Conservation (phyloP, 2,329 filamentous ascomycete genomes). For the Pseudogymnoascus sp. region DNA sequence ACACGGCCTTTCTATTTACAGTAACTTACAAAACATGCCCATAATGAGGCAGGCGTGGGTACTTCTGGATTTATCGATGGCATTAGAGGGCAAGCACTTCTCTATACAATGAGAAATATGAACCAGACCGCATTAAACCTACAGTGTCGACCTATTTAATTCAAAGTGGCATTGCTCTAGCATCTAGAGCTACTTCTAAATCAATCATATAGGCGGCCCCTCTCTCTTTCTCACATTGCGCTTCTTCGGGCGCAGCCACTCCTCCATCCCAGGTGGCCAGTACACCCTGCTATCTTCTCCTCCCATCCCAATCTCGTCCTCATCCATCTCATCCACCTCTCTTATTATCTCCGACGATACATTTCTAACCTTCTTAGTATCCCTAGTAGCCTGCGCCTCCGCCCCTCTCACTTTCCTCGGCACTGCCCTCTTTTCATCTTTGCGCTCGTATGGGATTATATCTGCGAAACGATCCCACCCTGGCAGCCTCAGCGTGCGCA, state of each 20-base stretch:
- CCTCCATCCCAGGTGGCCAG: constrained; percentile 85
- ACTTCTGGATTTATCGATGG: background rate
- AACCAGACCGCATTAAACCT: background rate
- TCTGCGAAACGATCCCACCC: constrained; percentile 72
- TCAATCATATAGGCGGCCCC: background rate
- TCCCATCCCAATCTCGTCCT: constrained; percentile 77
- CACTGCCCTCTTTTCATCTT: constrained; percentile 62
- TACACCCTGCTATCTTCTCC: constrained; percentile 77
- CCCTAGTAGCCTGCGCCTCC: constrained; percentile 34
- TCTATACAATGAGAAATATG: background rate
- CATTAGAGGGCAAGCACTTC: background rate
- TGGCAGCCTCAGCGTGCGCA: constrained; percentile 79
- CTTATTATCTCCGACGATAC: constrained; percentile 22
- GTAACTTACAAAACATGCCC: background rate
- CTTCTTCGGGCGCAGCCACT: constrained; percentile 81
- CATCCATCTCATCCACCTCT: constrained; percentile 34
- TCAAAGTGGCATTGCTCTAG: background rate
- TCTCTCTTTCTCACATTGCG: constrained; percentile 50
- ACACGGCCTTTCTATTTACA: background rate
- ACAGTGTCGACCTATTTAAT: background rate
- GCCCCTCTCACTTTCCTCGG: constrained; percentile 41
- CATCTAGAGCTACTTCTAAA: background rate
- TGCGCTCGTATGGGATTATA: constrained; percentile 67
- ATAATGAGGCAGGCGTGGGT: background rate
- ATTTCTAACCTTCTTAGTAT: constrained; percentile 23